Conservation (phyloP, 2,329 filamentous ascomycete genomes). For the Talaromyces rugulosus region DNA sequence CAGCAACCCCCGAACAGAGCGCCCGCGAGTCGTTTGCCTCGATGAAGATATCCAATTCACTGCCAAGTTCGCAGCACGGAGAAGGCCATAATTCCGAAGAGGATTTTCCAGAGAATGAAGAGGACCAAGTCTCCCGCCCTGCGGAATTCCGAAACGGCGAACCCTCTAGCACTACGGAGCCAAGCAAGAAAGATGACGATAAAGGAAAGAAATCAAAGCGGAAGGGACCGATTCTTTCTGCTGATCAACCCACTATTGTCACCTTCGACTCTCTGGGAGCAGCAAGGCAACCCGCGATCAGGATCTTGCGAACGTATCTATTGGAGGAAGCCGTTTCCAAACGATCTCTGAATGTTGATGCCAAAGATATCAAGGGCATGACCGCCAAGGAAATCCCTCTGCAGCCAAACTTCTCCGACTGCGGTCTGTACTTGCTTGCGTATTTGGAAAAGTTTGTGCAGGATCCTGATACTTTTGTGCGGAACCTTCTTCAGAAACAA, state of each 20-base stretch:
- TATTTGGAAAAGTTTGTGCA: slow-evolving; percentile 80
- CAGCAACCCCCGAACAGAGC: slow-evolving; percentile 20
- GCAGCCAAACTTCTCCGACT: slow-evolving; percentile 84
- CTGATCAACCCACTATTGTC: slow-evolving; percentile 66
- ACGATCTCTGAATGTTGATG: slow-evolving; percentile 44
- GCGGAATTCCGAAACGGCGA: slow-evolving; percentile 15
- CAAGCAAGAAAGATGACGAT: slow-evolving; percentile 9
- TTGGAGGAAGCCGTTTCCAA: slow-evolving; percentile 66
- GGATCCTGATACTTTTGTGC: slow-evolving; percentile 66
- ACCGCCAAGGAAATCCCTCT: slow-evolving; percentile 71
- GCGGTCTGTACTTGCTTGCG: slow-evolving; percentile 78
- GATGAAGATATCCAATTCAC: slow-evolving; percentile 25
- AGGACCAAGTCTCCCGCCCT: slow-evolving; percentile 18
- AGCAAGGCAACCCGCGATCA: slow-evolving; percentile 60
- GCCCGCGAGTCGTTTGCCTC: slow-evolving; percentile 24
- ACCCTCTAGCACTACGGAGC: slow-evolving; percentile 10
- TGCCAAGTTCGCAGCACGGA: background rate
- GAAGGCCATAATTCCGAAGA: slow-evolving; percentile 13
- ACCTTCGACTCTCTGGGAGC: slow-evolving; percentile 80
- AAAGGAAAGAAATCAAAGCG: slow-evolving; percentile 27
- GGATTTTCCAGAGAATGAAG: slow-evolving; percentile 29
- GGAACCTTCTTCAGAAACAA: slow-evolving; percentile 61
- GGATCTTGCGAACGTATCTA: slow-evolving; percentile 71
- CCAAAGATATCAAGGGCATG: slow-evolving; percentile 53
- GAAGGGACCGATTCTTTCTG: slow-evolving; percentile 34